Base-by-base conservation (phyloP, 2,329 filamentous ascomycete species). In the Trichophyton schoenleinii region DNA sequence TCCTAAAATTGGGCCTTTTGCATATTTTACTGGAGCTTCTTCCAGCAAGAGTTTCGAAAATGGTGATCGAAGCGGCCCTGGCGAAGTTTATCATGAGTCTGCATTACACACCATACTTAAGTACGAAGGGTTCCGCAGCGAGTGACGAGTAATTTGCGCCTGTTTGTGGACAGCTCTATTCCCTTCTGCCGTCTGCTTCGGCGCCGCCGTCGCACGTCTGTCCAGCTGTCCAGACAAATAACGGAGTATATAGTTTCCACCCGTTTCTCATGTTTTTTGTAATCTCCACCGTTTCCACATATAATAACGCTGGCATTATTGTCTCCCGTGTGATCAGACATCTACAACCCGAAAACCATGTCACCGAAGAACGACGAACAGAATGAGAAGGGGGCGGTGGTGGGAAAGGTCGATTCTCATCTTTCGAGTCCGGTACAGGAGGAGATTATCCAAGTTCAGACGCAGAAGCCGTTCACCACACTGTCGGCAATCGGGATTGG, bases 381-480 rank as follows among this genome's bases (percentile, higher is more conserved):
- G 41, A 44, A 18, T 7, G 41, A n/a, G 41, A 18, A 44, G 41
- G 5, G n/a, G 3, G 34, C 34, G 34, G 11, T 38, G 13, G 15
- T 15, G 18, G 41, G n/a, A 13, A 57, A 57, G 53, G 31, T 20
- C 31, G 25, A 41, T 20, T n/a, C 22, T 2, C 25, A 34, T 8
- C 15, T n/a, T 38, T 20, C 53, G 5, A 38, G 20, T 18, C 20
- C 18, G 53, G 18, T 13, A n/a, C 41, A 57, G 18, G 53, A 38
- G 36, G 18, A 13, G 9, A 18, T 36, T 18, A 41, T 57, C 31
- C 31, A 18, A 6, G n/a, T 57, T 28, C 53, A 57, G 53, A 57
- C 53, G 4, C 25, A 57, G n/a, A 57, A 57, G 31, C 53, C 53
- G 3, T 57, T 57, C 36, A 57, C 53, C 53, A 57, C 53, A 8